Base-by-base conservation (phyloP, 2,329 filamentous ascomycete genomes). In the Cercospora sp. region DNA sequence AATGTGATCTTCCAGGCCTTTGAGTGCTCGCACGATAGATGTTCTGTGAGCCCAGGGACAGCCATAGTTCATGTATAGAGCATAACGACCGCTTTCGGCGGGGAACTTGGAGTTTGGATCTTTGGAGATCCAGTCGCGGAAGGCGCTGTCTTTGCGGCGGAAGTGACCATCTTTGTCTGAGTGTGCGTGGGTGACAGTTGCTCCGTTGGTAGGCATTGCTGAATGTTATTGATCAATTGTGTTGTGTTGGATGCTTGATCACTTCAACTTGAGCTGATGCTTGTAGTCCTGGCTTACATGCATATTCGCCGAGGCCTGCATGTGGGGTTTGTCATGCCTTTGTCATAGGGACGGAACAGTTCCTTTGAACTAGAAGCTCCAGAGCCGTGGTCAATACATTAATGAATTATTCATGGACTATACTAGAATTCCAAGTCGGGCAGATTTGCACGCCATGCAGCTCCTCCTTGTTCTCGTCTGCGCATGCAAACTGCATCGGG, bases 11-110 rank as follows among this genome's bases (percentile, higher is more conserved):
- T 85, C 80, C 8, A 87, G 79, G 0, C 83, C 83, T 72, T 87
- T 87, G 53, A 87, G 77, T 3, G 74, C 77, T 55, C 81, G 80
- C 2, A 84, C 80, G 23, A 86, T 79, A 66, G 83, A 81, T 1
- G 80, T 72, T 10, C 85, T 81, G 67, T 86, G 84, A 53, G 87
- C 87, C 88, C 88, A 90, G 4, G 88, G 88, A 71, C 89, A 90
- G 6, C 84, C 84, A 5, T 83, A 83, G 48, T 87, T 86, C 57
- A 89, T 76, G 75, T 90, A 90, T 3, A 90, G 79, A 0, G 75
- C 85, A 78, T 90, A 90, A 18, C 88, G 85, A 60, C 83, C 84
- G 67, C 83, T 85, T 69, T 88, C 87, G 0, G 87, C 83, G 0
- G 87, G 84, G 67, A 88, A 90, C 20, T 80, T 79, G 1, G 87